Evolutionary conservation across 805 yeast genomes (phyloP).

Genomic region (Jamesozyma lodderae): DNA sequence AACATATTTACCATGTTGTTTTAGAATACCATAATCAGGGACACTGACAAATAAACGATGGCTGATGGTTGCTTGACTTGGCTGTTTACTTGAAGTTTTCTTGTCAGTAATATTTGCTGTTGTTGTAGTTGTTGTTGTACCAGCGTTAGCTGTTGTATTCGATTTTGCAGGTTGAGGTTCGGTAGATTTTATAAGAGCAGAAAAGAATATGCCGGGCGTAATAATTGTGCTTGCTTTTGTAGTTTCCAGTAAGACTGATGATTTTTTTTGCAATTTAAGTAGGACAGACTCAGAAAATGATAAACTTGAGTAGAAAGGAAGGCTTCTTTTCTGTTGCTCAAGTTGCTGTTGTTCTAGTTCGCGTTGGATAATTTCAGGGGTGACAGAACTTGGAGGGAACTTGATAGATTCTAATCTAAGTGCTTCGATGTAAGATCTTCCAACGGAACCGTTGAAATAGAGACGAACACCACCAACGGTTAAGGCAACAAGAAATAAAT

Average conservation of each 20-base stretch:
- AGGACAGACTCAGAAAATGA: constrained; percentile 25
- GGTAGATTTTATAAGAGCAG: constrained; percentile 38
- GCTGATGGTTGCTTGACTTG: neutral
- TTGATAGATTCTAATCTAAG: constrained; percentile 42
- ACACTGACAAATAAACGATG: constrained; percentile 61
- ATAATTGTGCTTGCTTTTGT: constrained; percentile 52
- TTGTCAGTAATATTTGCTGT: neutral
- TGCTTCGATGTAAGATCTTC: constrained; percentile 31
- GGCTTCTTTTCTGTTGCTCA: constrained; percentile 30
- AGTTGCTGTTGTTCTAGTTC: constrained; percentile 33
- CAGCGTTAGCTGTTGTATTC: constrained; percentile 13
- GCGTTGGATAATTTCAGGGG: constrained; percentile 27
- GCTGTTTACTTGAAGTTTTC: constrained; percentile 5
- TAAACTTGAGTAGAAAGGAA: constrained; percentile 24
- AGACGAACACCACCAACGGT: constrained; percentile 81
- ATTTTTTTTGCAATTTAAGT: constrained; percentile 46
- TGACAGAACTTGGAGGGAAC: constrained; percentile 48
- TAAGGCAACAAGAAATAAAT: constrained; percentile 65
- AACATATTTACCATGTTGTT: constrained; percentile 57
- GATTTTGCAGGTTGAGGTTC: constrained; percentile 10
- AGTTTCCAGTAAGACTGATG: constrained; percentile 46
- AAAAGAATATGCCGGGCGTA: constrained; percentile 81
- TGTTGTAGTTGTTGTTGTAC: neutral
- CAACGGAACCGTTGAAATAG: constrained; percentile 38
- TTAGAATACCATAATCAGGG: constrained; percentile 77